Base-by-base conservation (phyloP, 495 filamentous ascomycete genomes). In the Lentithecium fluviatile region DNA sequence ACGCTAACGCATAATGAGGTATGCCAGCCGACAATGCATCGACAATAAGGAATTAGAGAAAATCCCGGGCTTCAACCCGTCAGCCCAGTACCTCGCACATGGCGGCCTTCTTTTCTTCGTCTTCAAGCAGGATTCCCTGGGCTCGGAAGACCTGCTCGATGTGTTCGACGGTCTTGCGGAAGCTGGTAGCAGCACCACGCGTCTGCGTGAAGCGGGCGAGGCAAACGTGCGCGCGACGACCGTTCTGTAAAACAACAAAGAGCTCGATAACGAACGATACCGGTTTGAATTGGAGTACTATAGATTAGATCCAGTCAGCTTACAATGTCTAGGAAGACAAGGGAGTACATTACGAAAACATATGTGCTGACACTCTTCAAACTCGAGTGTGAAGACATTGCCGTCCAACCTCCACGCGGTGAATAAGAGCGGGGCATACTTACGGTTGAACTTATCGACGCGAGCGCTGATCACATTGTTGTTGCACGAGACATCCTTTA, bases 131-230 rank as follows among this genome's bases (percentile, higher is more conserved):
- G 49, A 93, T 71, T 2, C 78, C 80, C 13, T 83, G 79, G 37
- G 71, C 72, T 62, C 71, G 73, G 64, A 92, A 82, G 7, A 86
- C 77, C 5, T 76, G 74, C 46, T 83, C 76, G 43, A 97, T 77
- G 2, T 84, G 82, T 32, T 89, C 88, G n/a, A 95, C 80, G 6
- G 95, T 87, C 64, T 83, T 84, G 66, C 88, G 79, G 75, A 98
- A 95, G 26, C 87, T 91, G 52, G 83, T 88, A 1, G 89, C 92
- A 0, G 92, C 90, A 17, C 94, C 94, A 45, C 84, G 83, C 67
- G 92, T 88, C 69, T 96, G 93, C 26, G 87, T 90, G 75, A 97
- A 89, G 15, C 88, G 84, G 23, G 87, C 89, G 43, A 96, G 82
- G 71, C 85, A 86, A 17, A 96, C 80, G 24, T 66, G 59, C 7